Conservation (phyloP, 2,329 filamentous ascomycete genomes). For the Epichloe scottii region DNA sequence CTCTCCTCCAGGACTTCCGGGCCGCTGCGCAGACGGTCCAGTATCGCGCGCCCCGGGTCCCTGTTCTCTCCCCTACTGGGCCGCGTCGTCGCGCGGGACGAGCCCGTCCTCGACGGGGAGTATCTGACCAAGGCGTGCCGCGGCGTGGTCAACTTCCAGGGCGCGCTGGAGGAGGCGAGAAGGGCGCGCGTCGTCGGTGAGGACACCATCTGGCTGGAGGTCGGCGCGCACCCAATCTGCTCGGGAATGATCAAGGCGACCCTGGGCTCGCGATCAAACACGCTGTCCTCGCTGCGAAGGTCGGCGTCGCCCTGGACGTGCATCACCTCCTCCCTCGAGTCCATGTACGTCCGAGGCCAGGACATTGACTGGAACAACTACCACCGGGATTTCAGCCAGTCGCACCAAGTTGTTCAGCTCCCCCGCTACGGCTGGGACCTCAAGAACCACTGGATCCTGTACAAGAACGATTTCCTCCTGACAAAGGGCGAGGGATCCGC, state of each 20-base stretch:
- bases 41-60: conserved; percentile 5
- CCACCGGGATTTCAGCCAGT: conserved; percentile 19
- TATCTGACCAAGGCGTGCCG: conserved; percentile 36
- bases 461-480: conserved; percentile 43
- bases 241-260: conserved; percentile 49
- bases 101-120: conserved; percentile 29
- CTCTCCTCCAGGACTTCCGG: conserved; percentile 34
- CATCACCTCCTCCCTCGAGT: conserved; percentile 27
- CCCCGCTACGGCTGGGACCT: conserved; percentile 58
- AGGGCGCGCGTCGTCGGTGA: conserved; percentile 36
- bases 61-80: conserved; percentile 31
- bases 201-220: conserved; percentile 51
- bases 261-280: conserved; percentile 31
- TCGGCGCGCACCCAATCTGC: conserved; percentile 55
- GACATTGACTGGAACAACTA: conserved; percentile 52
- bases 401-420: conserved; percentile 40
- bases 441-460: conserved; percentile 55
- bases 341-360: background rate
- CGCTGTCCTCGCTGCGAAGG: conserved; percentile 46
- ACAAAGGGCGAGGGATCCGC: conserved; percentile 36
- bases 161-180: conserved; percentile 38
- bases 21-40: background rate
- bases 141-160: conserved; percentile 51
- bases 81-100: no score
- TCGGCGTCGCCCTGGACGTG: conserved; percentile 34